Base-by-base conservation (phyloP, 2,329 filamentous ascomycete genomes). In the Aspergillus vadensis region DNA sequence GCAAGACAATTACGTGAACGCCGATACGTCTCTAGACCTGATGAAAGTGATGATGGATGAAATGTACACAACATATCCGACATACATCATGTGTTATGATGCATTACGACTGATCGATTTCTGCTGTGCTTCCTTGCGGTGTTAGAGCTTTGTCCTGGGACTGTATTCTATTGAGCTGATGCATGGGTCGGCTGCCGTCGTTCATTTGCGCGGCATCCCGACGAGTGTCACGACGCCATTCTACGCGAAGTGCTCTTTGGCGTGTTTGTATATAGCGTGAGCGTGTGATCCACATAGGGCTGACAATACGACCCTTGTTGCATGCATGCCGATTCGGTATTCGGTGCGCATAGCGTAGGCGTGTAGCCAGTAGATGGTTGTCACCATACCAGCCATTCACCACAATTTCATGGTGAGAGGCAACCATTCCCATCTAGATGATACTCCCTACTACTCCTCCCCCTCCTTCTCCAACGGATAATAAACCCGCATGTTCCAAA, bases 1-100 rank as follows among this genome's bases (percentile, higher is more conserved):
- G 92, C 27, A 87, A 89, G 79, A 90, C 87, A 8, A 81, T 88
- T 27, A 58, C 70, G 14, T 81, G 69, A 67, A 57, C 19, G 10
- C 10, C 23, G 32, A n/a, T 12, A 41, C 10, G 39, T 32, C 48
- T 38, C n/a, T 6, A 43, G 10, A 59, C 30, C 30, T 38, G 36
- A 57, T 44, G 15, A 39, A 39, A 49, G 58, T 51, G 41, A 58
- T 43, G 50, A 39, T 32, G 30, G 32, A 59, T 54, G 50, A 44
- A 48, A 51, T 64, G 50, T 67, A 60, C 63, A 63, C 58, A 65
- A 53, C 53, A 60, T 61, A 52, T 58, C n/a, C 59, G 51, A 59
- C 53, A 59, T 61, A 59, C 58, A 63, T 50, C 58, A 58, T 64
- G 60, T 64, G 56, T 62, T 53, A 64, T 58, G 62, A 64, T 49